phyloP scores from a whole-genome alignment of 306 rosid genomes.

The Echinosophora koreensis region DNA sequence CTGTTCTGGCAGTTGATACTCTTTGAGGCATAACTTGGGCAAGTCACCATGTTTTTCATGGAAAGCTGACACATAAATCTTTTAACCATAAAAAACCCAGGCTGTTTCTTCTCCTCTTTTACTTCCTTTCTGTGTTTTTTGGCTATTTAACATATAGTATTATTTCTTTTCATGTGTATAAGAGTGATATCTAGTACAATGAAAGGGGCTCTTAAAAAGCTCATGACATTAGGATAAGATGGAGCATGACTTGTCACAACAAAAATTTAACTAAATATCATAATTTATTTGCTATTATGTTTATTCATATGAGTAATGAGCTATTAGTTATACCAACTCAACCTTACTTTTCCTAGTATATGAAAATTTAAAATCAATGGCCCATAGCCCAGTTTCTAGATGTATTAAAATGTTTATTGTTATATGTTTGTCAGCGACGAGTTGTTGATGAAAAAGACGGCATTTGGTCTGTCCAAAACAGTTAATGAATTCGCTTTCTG shows the following conservation, averaged over 20 bases:
- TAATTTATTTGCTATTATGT: background rate
- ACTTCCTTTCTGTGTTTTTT: too few species aligned
- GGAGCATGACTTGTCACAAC: background rate
- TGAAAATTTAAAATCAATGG: background rate
- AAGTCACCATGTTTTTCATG: too few species aligned
- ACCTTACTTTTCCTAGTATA: background rate
- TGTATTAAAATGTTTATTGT: background rate
- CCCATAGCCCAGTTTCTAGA: background rate
- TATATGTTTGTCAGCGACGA: background rate
- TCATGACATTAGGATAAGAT: constrained; percentile 22
- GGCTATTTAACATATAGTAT: background rate
- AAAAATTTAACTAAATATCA: background rate
- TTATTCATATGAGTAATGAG: background rate
- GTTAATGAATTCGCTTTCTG: too few species aligned
- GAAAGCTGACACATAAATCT: too few species aligned
- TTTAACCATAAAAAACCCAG: too few species aligned
- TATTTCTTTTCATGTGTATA: background rate
- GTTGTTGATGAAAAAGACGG: background rate
- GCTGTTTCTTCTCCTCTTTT: too few species aligned
- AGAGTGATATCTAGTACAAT: background rate
- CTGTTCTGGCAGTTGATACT: too few species aligned
- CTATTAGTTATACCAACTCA: background rate
- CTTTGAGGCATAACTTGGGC: too few species aligned
- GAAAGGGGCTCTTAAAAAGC: background rate
- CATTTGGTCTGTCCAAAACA: too few species aligned